Percentiles rank a stretch among this genome's conserved stretches.
Evolutionary conservation across 768 basidiomycete species (phyloP).

Genomic region (Boletus sp.): DNA sequence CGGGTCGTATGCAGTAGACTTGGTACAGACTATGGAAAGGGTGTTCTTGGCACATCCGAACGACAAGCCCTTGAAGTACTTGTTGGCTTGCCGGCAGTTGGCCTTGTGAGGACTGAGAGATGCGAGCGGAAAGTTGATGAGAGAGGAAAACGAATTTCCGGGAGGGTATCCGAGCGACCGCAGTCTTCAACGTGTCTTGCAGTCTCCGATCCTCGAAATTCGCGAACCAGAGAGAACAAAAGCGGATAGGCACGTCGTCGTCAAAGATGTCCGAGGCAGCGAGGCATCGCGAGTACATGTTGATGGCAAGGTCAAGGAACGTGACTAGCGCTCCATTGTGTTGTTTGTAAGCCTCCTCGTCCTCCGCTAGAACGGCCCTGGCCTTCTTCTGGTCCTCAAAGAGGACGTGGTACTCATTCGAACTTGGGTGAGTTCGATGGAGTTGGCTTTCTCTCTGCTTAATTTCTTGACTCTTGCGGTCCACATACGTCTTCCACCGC

Average conservation of each 20-base stretch:
- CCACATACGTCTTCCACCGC: conserved; percentile 67
- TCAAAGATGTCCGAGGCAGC: conserved; percentile 69
- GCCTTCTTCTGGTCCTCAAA: conserved; percentile 43
- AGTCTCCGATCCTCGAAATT: conserved; percentile 65
- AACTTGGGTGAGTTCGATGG: conserved; percentile 16
- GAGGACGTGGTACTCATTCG: conserved; percentile 29
- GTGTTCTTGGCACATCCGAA: conserved; percentile 83
- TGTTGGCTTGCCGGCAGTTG: conserved; percentile 44
- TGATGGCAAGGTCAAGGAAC: conserved; percentile 73
- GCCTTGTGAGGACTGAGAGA: conserved; percentile 46
- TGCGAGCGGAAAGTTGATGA: conserved; percentile 91
- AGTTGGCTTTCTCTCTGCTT: conserved; percentile 44
- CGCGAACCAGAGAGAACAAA: conserved; percentile 91
- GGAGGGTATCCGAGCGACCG: conserved; percentile 68
- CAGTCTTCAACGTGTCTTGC: conserved; percentile 41
- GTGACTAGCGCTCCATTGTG: conserved; percentile 45
- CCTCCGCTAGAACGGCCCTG: conserved; percentile 49
- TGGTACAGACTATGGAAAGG: conserved; percentile 94
- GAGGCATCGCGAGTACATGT: conserved; percentile 84
- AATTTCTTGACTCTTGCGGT: conserved; percentile 74
- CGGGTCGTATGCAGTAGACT: conserved; percentile 68
- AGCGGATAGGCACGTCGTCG: conserved; percentile 71
- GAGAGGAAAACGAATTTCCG: conserved; percentile 89
- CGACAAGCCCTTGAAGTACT: conserved; percentile 60
- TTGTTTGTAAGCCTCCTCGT: conserved; percentile 44